phyloP scores from a whole-genome alignment of 495 filamentous ascomycete genomes.

The Cetradonia linearis region DNA sequence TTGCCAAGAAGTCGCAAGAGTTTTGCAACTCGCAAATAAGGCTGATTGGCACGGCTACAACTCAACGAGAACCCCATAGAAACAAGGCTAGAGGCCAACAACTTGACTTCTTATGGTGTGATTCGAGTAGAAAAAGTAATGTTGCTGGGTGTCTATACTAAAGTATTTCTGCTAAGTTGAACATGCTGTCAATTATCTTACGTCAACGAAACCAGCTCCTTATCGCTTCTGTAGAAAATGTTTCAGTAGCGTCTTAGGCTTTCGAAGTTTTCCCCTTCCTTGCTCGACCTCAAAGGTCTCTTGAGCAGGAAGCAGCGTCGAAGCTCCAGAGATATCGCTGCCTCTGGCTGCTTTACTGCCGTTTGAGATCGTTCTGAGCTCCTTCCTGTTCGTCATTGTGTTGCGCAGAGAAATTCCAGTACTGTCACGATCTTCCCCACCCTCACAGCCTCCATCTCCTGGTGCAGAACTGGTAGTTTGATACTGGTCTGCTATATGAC shows the following conservation, averaged over 20 bases:
- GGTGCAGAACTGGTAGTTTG: background rate
- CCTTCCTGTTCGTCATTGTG: background rate
- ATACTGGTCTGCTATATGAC: background rate
- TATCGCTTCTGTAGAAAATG: constrained; percentile 35
- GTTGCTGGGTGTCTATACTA: background rate
- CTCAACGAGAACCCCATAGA: background rate
- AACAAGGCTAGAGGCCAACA: background rate
- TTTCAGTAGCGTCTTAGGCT: constrained; percentile 30
- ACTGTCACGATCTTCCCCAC: background rate
- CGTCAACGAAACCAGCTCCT: constrained; percentile 35
- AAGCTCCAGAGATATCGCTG: background rate
- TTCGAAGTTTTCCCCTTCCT: constrained; percentile 8
- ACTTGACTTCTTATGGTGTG: background rate
- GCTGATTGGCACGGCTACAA: constrained; percentile 3
- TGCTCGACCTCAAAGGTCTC: background rate
- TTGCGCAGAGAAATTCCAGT: background rate
- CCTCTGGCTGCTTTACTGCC: background rate
- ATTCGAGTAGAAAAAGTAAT: background rate
- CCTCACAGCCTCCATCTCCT: background rate
- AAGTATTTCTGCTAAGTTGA: background rate
- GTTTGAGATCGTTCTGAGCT: background rate
- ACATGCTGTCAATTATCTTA: background rate
- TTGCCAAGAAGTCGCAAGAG: no score
- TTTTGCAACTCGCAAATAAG: background rate
- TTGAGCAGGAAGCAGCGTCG: background rate